A percentile compares a stretch with the other conserved stretches of the same genome.
Evolutionary conservation across 2,329 filamentous ascomycete species (phyloP).

Genomic region (Colletotrichum camelliae): DNA sequence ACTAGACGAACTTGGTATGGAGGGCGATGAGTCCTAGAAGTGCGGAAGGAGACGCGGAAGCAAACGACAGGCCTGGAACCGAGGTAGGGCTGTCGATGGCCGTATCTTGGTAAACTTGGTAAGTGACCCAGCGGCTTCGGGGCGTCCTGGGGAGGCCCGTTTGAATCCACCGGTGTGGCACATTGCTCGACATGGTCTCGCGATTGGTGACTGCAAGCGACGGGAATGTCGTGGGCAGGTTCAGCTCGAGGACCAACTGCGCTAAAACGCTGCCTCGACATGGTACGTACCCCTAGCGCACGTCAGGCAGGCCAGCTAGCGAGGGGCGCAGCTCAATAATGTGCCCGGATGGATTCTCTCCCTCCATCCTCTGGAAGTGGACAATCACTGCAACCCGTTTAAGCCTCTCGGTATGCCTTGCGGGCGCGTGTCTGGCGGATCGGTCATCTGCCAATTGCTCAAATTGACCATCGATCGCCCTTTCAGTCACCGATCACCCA

Average conservation of each 20-base stretch:
- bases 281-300: background rate
- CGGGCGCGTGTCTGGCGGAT: background rate
- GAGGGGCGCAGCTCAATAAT: constrained; percentile 13
- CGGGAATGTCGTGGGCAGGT: background rate
- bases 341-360: background rate
- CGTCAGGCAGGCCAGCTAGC: background rate
- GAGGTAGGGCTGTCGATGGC: background rate
- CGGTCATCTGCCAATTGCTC: background rate
- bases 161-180: constrained; percentile 2
- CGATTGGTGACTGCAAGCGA: constrained; percentile 11
- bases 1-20: background rate
- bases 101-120: background rate
- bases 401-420: constrained; percentile 2
- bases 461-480: background rate
- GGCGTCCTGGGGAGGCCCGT: background rate
- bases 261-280: background rate
- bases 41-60: background rate
- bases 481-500: background rate
- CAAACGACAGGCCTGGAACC: background rate
- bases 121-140: background rate
- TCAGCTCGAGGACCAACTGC: background rate
- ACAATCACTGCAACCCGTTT: background rate
- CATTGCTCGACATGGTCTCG: background rate
- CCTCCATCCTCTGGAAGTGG: background rate
- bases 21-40: background rate